phyloP scores from a whole-genome alignment of 2,329 filamentous ascomycete species.

The Botrytis sinoallii region DNA sequence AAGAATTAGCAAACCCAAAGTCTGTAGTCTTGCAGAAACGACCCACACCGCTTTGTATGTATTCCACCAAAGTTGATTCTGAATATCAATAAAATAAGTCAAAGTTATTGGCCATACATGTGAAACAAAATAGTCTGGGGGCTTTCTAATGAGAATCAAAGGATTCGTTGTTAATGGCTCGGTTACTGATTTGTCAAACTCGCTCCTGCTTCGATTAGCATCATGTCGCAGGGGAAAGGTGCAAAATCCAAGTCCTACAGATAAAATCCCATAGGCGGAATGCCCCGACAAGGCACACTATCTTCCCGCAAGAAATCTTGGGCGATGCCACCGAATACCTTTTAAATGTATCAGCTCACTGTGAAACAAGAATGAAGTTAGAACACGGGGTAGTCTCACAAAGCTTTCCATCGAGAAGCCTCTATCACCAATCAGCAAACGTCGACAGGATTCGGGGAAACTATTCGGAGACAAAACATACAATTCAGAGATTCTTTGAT shows the following conservation, averaged over 20 bases:
- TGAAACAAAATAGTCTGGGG: neutral
- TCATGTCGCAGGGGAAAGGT: neutral
- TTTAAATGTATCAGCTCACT: neutral
- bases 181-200: constrained; percentile 4
- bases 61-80: constrained; percentile 13
- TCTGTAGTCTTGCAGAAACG: neutral
- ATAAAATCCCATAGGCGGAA: constrained; percentile 15
- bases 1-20: neutral
- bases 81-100: constrained; percentile 10
- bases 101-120: constrained; percentile 1
- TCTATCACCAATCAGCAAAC: neutral
- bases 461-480: neutral
- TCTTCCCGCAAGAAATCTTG: neutral
- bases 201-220: neutral
- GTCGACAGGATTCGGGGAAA: neutral
- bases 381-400: neutral
- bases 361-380: too few species aligned
- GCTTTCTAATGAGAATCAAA: neutral
- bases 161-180: neutral
- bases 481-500: constrained; percentile 9
- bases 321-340: constrained; percentile 5
- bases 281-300: neutral
- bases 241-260: neutral
- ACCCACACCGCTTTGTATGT: neutral
- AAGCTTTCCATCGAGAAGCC: constrained; percentile 16